These are phyloP conservation scores for Echeveria elegans DNA, from an alignment of 164 flowering plant species.

Conservation along the genomic window DNA sequence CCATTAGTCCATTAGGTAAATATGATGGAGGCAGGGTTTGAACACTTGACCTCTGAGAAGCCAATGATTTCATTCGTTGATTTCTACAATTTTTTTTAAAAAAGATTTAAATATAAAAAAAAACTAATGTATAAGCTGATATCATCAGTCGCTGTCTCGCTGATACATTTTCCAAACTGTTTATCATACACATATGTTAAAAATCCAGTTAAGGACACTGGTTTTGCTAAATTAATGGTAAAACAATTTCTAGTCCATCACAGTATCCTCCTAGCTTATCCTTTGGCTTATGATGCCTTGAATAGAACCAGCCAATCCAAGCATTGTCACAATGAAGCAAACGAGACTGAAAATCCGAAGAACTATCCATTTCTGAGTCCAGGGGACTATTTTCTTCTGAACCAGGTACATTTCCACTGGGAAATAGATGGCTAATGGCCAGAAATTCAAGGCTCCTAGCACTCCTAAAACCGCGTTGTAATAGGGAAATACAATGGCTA, in stretches of 20 bases:
- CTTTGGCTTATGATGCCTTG: slow-evolving; percentile 21
- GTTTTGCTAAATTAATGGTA: background rate
- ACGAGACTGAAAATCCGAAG: slow-evolving; percentile 27
- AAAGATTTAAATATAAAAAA: too few species aligned
- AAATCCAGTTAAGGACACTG: background rate
- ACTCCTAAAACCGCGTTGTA: slow-evolving; percentile 59
- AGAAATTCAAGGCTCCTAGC: slow-evolving; percentile 44
- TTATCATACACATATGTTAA: background rate
- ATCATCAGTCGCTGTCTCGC: too few species aligned
- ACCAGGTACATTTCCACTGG: slow-evolving; percentile 62
- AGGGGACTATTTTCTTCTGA: slow-evolving; percentile 33
- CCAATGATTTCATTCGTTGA: too few species aligned
- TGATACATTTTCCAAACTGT: background rate
- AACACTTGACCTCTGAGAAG: too few species aligned
- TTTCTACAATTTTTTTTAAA: too few species aligned
- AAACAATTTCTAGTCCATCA: too few species aligned
- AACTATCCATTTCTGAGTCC: slow-evolving; percentile 45
- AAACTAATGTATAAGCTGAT: too few species aligned
- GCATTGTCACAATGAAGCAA: slow-evolving; percentile 26
- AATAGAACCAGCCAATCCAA: slow-evolving; percentile 45
- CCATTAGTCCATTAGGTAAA: too few species aligned
- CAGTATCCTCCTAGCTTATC: slow-evolving; percentile 5
- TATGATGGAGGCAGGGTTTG: too few species aligned
- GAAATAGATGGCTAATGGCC: slow-evolving; percentile 63
- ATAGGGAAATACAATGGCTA: slow-evolving; percentile 57